phyloP scores from a whole-genome alignment of 768 basidiomycete genomes.

The Phanerochaete carnosa region DNA sequence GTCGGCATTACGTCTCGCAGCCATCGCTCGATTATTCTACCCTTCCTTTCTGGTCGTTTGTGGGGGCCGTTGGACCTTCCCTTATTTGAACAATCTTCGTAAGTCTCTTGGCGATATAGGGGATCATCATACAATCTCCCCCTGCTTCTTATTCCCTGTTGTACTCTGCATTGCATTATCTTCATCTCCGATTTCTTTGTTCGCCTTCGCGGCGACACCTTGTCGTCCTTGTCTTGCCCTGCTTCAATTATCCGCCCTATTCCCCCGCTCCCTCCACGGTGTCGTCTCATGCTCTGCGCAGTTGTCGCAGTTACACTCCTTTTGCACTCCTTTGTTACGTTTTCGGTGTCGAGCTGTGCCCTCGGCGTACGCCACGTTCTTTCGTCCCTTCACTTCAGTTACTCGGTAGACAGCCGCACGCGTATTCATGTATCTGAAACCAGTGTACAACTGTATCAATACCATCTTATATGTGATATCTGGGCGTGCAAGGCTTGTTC shows the following conservation, averaged over 20 bases:
- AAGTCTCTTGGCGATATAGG: neutral
- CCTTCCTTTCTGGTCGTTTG: neutral
- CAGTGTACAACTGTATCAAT: neutral
- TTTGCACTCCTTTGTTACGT: too few species aligned
- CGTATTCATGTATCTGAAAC: neutral
- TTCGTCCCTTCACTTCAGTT: neutral
- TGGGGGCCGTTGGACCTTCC: neutral
- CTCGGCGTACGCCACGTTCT: neutral
- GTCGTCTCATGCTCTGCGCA: neutral
- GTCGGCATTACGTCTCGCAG: neutral
- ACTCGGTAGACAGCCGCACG: neutral
- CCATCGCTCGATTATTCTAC: neutral
- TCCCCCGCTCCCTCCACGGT: neutral
- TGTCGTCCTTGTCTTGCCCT: neutral
- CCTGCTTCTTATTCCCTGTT: neutral
- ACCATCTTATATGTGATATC: too few species aligned
- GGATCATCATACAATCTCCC: neutral
- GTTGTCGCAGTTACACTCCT: neutral
- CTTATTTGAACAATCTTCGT: neutral
- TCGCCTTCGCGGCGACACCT: neutral
- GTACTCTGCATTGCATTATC: neutral
- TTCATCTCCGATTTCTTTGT: neutral
- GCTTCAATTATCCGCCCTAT: neutral
- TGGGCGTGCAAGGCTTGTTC: too few species aligned
- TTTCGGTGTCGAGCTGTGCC: too few species aligned